Percentiles rank a stretch among this genome's conserved stretches.
phyloP scores from a whole-genome alignment of 176 grass and related monocot species.

The Microstegium vimineum region DNA sequence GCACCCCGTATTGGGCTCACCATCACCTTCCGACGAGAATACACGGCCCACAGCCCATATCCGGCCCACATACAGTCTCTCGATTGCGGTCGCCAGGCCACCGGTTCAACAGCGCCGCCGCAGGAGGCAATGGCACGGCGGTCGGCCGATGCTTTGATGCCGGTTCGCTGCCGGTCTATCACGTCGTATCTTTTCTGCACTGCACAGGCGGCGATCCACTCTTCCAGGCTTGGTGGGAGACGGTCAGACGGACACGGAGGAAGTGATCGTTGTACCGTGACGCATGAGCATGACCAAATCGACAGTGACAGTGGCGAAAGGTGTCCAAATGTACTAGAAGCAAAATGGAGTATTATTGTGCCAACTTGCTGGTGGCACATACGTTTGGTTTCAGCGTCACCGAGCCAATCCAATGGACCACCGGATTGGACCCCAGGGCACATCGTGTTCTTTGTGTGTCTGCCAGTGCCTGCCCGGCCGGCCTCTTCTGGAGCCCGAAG shows the following conservation, averaged over 20 bases:
- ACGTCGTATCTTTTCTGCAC: neutral
- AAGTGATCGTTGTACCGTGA: neutral
- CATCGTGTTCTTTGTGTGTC: slow-evolving; percentile 13
- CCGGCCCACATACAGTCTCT: neutral
- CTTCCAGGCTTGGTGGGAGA: neutral
- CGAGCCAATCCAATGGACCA: neutral
- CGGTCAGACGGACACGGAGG: neutral
- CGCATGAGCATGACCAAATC: neutral
- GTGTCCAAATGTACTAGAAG: neutral
- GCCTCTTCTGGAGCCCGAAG: neutral
- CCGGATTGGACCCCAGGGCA: neutral
- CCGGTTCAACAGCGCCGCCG: neutral
- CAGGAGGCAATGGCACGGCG: neutral
- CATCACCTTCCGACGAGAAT: neutral
- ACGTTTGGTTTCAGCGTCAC: slow-evolving; percentile 1
- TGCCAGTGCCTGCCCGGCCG: neutral
- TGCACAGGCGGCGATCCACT: neutral
- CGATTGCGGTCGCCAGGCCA: neutral
- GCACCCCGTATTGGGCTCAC: neutral
- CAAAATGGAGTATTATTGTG: neutral
- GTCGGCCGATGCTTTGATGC: neutral
- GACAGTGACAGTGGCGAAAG: neutral
- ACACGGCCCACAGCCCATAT: neutral
- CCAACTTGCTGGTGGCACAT: neutral
- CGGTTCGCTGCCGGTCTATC: neutral